Percentiles rank a stretch among this genome's conserved stretches.
Evolutionary conservation across 2,329 filamentous ascomycete genomes (phyloP).

Genomic region (Sporothrix pseudoabietina): DNA sequence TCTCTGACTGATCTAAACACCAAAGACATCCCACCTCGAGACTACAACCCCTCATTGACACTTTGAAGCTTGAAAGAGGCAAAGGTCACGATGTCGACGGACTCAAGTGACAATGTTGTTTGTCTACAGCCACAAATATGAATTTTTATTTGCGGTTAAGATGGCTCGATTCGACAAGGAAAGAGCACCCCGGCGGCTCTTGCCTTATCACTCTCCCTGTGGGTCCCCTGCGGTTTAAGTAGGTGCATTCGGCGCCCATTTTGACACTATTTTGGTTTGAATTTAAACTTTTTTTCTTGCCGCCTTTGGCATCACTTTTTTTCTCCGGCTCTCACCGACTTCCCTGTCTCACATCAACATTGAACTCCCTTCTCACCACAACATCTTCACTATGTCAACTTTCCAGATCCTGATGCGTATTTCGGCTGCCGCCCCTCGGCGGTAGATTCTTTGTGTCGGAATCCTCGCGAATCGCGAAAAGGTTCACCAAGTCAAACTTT

Average conservation of each 20-base stretch:
- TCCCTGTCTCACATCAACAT: not conserved
- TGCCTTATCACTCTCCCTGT: constrained; percentile 9
- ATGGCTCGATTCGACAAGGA: not conserved
- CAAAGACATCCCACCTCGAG: not conserved
- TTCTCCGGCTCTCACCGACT: constrained; percentile 21
- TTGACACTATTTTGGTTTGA: constrained; percentile 23
- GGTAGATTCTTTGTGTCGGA: constrained; percentile 5
- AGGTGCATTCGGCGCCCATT: constrained; percentile 1
- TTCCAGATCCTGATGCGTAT: constrained; percentile 8
- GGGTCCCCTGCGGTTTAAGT: constrained; percentile 15
- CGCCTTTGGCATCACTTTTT: not conserved
- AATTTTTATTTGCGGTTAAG: not conserved
- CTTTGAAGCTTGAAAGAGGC: not conserved
- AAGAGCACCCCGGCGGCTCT: not conserved
- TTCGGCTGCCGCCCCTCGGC: constrained; percentile 17
- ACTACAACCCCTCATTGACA: not conserved
- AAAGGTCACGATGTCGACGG: not conserved
- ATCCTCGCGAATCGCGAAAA: not conserved
- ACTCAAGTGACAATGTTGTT: not conserved
- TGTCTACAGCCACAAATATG: not conserved
- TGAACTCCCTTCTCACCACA: not conserved
- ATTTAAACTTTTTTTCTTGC: constrained; percentile 20
- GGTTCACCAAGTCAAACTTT: not conserved
- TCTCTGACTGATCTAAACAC: not conserved
- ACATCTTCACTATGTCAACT: constrained; percentile 12